Base-by-base conservation (phyloP, 129 eudicot genomes). In the sunflower (Helianthus annuus) region DNA sequence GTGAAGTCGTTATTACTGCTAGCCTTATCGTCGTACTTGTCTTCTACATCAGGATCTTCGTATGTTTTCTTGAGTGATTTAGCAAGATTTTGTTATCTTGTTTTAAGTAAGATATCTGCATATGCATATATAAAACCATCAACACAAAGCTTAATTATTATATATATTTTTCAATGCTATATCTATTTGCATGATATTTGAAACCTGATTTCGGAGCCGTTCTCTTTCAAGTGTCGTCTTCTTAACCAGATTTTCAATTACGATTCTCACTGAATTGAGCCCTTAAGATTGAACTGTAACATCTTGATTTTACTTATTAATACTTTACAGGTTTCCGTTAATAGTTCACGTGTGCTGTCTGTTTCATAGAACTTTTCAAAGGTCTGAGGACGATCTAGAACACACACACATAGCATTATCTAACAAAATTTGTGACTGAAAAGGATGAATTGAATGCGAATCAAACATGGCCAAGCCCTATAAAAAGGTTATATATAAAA, bases 181-280 rank as follows among this genome's bases (percentile, higher is more conserved):
- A 13, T 56, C 73, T 67, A 10, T n/a, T 29, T 27, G 69, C 66
- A 46, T 57, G 15, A 76, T 24, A 75, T 13, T 6, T 8, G 29
- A 53, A 76, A 94, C 99, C 99, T 90, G 96, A 64, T 90, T 90
- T 52, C 85, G 94, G 10, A 95, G 94, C 74, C 91, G 96, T 65
- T 95, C 94, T 84, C 99, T 88, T 80, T 90, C 97, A 48, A 81
- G 74, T 66, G 96, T 88, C 86, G 90, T 76, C 69, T 88, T 91
- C 82, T 84, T 32, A 51, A 88, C 85, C 72, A 90, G 51, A 77
- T 57, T 66, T 61, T 83, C 72, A 88, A 57, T 46, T 67, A 82
- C 27, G 38, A 75, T 83, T 86, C 99, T 74, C 85, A 80, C 44
- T 78, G 81, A 66, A 51, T 45, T n/a, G 85, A 78, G 75, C 87